phyloP scores from a whole-genome alignment of 179 eudicot species.

The Beta corolliflora region DNA sequence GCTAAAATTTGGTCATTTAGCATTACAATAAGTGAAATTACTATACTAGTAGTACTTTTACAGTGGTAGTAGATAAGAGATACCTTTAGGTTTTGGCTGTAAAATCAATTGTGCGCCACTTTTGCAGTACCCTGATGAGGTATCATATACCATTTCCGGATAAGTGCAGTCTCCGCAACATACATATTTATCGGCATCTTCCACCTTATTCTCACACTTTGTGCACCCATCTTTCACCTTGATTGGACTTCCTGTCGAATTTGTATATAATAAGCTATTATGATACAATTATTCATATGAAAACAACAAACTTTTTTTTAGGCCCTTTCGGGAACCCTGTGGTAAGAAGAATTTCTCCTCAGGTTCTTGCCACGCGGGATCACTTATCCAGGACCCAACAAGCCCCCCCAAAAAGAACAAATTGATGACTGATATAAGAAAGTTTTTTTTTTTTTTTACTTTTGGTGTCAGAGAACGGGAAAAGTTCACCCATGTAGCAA shows the following conservation, averaged over 20 bases:
- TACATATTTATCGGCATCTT: conserved; percentile 31
- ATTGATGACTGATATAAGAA: too few relatives aligned
- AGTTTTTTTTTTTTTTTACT: too few relatives aligned
- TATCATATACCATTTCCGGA: conserved; percentile 38
- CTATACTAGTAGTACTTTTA: not conserved
- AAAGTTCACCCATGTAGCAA: too few relatives aligned
- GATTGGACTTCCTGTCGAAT: conserved; percentile 33
- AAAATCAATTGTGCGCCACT: conserved; percentile 37
- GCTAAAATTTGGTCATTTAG: too few relatives aligned
- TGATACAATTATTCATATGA: too few relatives aligned
- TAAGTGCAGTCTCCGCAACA: conserved; percentile 38
- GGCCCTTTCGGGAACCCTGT: too few relatives aligned
- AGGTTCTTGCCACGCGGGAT: too few relatives aligned
- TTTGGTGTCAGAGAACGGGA: too few relatives aligned
- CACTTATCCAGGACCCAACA: too few relatives aligned
- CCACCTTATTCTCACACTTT: conserved; percentile 38
- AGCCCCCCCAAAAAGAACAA: too few relatives aligned
- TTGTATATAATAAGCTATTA: not conserved
- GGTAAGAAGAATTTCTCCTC: too few relatives aligned
- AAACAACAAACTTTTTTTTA: too few relatives aligned
- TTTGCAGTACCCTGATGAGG: conserved; percentile 34
- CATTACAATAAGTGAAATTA: not conserved
- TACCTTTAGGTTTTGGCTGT: conserved; percentile 43
- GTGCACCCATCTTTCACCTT: conserved; percentile 38
- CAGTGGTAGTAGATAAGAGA: not conserved